A percentile compares a stretch with the other conserved stretches of the same genome.
Conservation (phyloP, 306 rosid genomes). For the Canavalia ensiformis region DNA sequence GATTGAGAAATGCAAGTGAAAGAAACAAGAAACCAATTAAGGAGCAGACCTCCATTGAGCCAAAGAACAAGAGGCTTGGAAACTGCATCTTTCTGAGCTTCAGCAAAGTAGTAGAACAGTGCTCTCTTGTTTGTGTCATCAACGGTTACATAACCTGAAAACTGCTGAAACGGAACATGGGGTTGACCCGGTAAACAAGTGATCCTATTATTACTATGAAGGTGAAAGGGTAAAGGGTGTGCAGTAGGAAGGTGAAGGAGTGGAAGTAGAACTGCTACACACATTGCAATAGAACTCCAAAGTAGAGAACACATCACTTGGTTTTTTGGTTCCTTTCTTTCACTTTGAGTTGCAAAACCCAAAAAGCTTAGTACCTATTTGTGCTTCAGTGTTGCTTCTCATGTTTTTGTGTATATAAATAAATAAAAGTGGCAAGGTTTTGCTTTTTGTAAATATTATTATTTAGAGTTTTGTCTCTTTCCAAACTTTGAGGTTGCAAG, state of each 20-base stretch:
- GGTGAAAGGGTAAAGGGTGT: slow-evolving; percentile 39
- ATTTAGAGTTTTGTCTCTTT: slow-evolving; percentile 41
- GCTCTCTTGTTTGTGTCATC: slow-evolving; percentile 53
- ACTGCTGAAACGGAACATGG: slow-evolving; percentile 64
- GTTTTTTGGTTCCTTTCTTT: neutral
- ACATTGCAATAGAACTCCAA: slow-evolving; percentile 45
- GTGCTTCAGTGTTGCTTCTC: neutral
- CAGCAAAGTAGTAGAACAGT: slow-evolving; percentile 72
- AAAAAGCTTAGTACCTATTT: slow-evolving; percentile 20
- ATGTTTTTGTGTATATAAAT: no score
- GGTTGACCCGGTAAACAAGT: slow-evolving; percentile 75
- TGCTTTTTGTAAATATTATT: slow-evolving; percentile 19
- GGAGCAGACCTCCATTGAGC: slow-evolving; percentile 79
- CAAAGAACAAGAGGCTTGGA: slow-evolving; percentile 88
- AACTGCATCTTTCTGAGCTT: slow-evolving; percentile 64
- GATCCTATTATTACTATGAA: slow-evolving; percentile 46
- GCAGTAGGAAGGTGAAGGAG: slow-evolving; percentile 34
- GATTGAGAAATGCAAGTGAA: neutral
- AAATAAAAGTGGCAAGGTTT: slow-evolving; percentile 19
- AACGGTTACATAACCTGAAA: slow-evolving; percentile 69
- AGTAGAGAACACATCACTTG: slow-evolving; percentile 43
- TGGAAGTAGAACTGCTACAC: slow-evolving; percentile 25
- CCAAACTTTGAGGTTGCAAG: neutral
- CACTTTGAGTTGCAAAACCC: slow-evolving; percentile 37
- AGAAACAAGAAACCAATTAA: neutral